Base-by-base conservation (phyloP, 2,329 filamentous ascomycete species). In the Phyllosticta citrichinensis region DNA sequence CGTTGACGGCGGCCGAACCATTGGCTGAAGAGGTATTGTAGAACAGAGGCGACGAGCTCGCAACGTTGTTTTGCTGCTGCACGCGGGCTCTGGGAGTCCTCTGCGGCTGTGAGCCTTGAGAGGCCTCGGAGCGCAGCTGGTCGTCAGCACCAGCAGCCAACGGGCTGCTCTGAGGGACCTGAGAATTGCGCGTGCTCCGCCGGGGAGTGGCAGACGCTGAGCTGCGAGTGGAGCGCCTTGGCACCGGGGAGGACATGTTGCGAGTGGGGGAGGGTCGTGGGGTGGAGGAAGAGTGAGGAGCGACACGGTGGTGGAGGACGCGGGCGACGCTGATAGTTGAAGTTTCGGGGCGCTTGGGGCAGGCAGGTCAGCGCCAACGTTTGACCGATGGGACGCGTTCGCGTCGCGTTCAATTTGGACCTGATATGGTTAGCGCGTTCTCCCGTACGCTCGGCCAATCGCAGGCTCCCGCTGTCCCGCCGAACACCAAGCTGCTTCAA, bases 41-140 rank as follows among this genome's bases (percentile, higher is more conserved):
- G 74, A 89, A 89, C 65, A 96, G 80, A 51, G 92, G 92, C 62
- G 91, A 96, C 3, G 91, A 94, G 5, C 84, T 83, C 64, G 86
- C 78, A 40, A 79, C 70, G 59, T 72, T 70, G 17, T 62, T 56
- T 40, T 60, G 77, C 33, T 40, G 33, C 75, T 27, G 81, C 80
- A 1, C 80, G 82, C 60, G 57, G 73, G 69, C 64, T 73, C 70
- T 59, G 68, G 71, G 70, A 68, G 74, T 57, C 2, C 33, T 40
- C 12, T 40, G 33, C 69, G 69, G 73, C 12, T 40, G 33, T 69
- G 69, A 73, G 51, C 69, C 72, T 60, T 74, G 74, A 53, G 73
- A 74, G 50, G 71, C 73, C 67, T 78, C 76, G 12, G 70, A 69
- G 62, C 73, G 74, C 9, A 78, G 66, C 65, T 79, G 77, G 30